These are phyloP conservation scores for Eutrema heterophyllum DNA, from an alignment of 345 rosid genomes.

Conservation along the genomic window DNA sequence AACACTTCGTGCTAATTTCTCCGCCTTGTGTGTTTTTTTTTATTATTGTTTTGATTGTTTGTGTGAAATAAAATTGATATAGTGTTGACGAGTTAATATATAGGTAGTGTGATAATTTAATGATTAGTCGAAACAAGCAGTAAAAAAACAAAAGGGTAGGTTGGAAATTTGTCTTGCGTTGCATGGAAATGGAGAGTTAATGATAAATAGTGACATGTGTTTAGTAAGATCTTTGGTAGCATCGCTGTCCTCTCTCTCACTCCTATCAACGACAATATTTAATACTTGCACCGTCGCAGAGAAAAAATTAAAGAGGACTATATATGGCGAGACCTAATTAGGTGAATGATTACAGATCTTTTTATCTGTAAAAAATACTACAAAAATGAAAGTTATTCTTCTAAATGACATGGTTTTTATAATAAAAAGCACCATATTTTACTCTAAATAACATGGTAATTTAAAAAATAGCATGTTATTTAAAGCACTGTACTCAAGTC, in stretches of 20 bases:
- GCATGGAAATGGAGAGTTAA: constrained; percentile 8
- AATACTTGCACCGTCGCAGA: constrained; percentile 13
- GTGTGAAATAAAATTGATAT: not conserved
- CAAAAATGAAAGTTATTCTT: not conserved
- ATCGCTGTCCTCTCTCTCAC: constrained; percentile 16
- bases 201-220: constrained; percentile 22
- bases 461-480: no score
- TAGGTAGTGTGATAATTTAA: not conserved
- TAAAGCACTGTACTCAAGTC: no score
- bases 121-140: not conserved
- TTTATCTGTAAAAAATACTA: not conserved
- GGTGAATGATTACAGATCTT: not conserved
- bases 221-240: constrained; percentile 22
- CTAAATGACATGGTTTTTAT: not conserved
- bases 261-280: constrained; percentile 10
- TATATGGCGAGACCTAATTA: not conserved
- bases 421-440: not conserved
- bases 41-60: not conserved
- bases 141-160: not conserved
- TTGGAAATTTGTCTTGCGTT: constrained; percentile 1
- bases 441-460: not conserved
- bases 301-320: not conserved
- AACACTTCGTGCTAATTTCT: no score
- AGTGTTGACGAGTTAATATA: not conserved
- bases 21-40: no score